A percentile compares a stretch with the other conserved stretches of the same genome.
Evolutionary conservation across 2,329 filamentous ascomycete genomes (phyloP).

Genomic region (Huntiella abstrusa): DNA sequence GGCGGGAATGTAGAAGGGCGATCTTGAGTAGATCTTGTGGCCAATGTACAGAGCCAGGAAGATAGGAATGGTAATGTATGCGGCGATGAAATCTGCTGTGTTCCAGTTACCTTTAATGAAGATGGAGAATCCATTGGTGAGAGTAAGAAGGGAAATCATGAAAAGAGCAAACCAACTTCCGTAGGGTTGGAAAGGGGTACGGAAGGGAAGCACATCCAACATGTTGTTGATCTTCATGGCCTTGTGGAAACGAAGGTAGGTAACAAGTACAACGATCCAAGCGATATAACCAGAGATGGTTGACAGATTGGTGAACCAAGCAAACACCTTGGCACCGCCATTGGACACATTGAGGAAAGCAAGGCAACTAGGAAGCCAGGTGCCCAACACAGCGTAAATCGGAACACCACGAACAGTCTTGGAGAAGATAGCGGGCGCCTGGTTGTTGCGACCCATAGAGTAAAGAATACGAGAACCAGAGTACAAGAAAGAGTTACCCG

Average conservation of each 20-base stretch:
- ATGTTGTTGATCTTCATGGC: constrained; percentile 36
- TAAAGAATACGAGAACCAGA: constrained; percentile 52
- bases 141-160: constrained; percentile 39
- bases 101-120: constrained; percentile 51
- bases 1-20: constrained; percentile 23
- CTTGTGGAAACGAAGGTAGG: constrained; percentile 38
- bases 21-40: constrained; percentile 35
- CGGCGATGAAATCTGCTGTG: constrained; percentile 42
- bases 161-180: constrained; percentile 41
- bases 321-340: constrained; percentile 44
- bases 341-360: constrained; percentile 51
- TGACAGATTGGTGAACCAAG: constrained; percentile 53
- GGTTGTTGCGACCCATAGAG: constrained; percentile 45
- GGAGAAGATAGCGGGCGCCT: constrained; percentile 43
- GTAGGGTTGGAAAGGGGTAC: constrained; percentile 38
- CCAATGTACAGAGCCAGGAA: constrained; percentile 41
- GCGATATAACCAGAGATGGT: constrained; percentile 42
- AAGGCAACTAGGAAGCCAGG: constrained; percentile 42
- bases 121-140: constrained; percentile 59
- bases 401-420: constrained; percentile 44
- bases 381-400: constrained; percentile 31
- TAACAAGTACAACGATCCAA: constrained; percentile 39
- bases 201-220: constrained; percentile 31
- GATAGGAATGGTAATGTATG: constrained; percentile 42
- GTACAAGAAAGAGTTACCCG: constrained; percentile 43